Evolutionary conservation across 148 eudicot genomes (phyloP).

Genomic region (Arbutus unedo): DNA sequence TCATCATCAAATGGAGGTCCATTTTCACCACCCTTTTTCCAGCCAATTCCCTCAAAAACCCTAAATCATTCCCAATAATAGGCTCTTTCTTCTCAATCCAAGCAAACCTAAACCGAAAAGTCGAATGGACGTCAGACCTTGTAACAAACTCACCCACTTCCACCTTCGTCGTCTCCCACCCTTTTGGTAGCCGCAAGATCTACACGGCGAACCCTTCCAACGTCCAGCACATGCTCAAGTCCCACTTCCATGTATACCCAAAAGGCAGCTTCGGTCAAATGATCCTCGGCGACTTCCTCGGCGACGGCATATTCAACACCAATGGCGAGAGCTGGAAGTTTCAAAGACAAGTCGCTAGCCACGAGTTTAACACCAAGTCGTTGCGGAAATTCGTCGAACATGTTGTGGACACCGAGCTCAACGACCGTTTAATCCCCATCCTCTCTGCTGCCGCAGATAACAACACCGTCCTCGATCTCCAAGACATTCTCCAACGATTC

Average conservation of each 20-base stretch:
- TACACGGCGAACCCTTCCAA: slow-evolving; percentile 28
- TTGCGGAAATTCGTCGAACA: slow-evolving; percentile 2
- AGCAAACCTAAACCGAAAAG: slow-evolving; percentile 7
- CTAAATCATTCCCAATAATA: slow-evolving; percentile 29
- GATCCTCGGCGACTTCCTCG: background rate
- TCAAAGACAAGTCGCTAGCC: slow-evolving; percentile 2
- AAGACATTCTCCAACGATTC: slow-evolving; percentile 29
- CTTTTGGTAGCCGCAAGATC: slow-evolving; percentile 21
- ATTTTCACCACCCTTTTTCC: background rate
- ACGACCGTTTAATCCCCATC: background rate
- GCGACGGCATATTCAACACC: slow-evolving; percentile 6
- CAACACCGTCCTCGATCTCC: slow-evolving; percentile 25
- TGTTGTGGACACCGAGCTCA: background rate
- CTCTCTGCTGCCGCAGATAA: slow-evolving; percentile 10
- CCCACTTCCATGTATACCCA: slow-evolving; percentile 21
- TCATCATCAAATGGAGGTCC: slow-evolving; percentile 11
- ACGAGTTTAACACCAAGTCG: slow-evolving; percentile 9
- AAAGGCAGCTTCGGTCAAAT: slow-evolving; percentile 13
- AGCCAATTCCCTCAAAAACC: background rate
- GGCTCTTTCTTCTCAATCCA: slow-evolving; percentile 22
- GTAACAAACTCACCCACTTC: slow-evolving; percentile 14
- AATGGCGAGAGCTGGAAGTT: slow-evolving; percentile 11
- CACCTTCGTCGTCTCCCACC: slow-evolving; percentile 26
- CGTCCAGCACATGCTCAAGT: slow-evolving; percentile 27
- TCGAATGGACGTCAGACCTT: slow-evolving; percentile 28